A percentile compares a stretch with the other conserved stretches of the same genome.
Evolutionary conservation across 2,329 filamentous ascomycete genomes (phyloP).

Genomic region (Mariannaea sp.): DNA sequence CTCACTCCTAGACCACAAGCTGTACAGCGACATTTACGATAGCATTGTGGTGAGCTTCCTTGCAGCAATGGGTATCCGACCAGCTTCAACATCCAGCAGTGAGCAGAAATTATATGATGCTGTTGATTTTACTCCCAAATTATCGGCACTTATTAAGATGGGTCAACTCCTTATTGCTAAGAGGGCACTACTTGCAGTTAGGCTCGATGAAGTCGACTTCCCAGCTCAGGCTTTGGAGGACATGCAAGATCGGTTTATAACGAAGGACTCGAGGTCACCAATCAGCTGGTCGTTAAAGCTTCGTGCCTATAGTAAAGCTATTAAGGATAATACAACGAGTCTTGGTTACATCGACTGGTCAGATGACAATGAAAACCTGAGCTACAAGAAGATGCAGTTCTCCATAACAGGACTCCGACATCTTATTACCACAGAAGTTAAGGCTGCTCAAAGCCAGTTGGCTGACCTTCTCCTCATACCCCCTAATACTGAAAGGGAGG

Average conservation of each 20-base stretch:
- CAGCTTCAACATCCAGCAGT: not conserved
- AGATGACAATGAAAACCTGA: not conserved
- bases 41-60: not conserved
- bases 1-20: not conserved
- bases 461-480: not conserved
- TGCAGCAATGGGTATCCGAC: not conserved
- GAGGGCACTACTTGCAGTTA: not conserved
- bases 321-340: not conserved
- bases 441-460: not conserved
- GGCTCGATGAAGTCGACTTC: not conserved
- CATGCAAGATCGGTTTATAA: not conserved
- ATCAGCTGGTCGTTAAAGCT: not conserved
- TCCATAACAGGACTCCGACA: not conserved
- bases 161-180: not conserved
- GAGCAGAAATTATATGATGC: not conserved
- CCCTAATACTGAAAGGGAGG: not conserved
- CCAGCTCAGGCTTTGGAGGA: not conserved
- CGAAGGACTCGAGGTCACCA: not conserved
- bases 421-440: not conserved
- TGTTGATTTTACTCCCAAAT: not conserved
- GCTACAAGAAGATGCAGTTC: not conserved
- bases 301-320: not conserved
- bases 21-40: not conserved
- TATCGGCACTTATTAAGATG: conserved; percentile 37
- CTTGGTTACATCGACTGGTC: not conserved